Evolutionary conservation across 768 basidiomycete species (phyloP), one percentile per base, ranked within the genome.

Genomic region (Paxillus involutus): DNA sequence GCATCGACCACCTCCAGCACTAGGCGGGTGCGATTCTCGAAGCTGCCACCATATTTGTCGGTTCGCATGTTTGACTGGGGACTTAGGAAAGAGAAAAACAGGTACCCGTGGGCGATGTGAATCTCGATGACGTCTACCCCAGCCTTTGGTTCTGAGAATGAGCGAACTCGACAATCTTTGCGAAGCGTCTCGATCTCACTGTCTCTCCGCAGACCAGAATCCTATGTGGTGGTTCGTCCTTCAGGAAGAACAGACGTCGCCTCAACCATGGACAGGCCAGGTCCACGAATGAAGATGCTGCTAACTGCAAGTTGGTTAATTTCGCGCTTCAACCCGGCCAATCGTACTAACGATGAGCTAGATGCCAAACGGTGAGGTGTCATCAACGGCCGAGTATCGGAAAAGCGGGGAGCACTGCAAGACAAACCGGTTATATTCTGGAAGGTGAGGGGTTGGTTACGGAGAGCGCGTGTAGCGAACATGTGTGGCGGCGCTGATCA

Each of bases 31-130:
- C n/a, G n/a, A n/a, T n/a, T n/a, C n/a, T 88, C 85, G 53, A 88
- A 80, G 59, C n/a, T n/a, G n/a, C 88, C 88, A 0, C 87, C 87
- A 60, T 88, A 91, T 57, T 80, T 75, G 63, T 88, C 86, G 4
- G 79, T 84, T 17, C 86, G 78, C 57, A 80, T 78, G 73, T 88
- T 88, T 54, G 76, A 72, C 3, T 69, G 65, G 0, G 88, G 88
- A 52, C 81, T 84, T 45, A 82, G 46, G 71, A 90, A 91, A 16
- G 70, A 66, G 54, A 74, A 73, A n/a, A n/a, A n/a, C 16, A 86
- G 68, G 64, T 84, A 86, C 30, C 84, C 85, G 55, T 88, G 86
- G 4, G 82, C 85, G 53, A 73, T 76, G 61, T 88, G 85, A 36
- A 88, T 79, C 63, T 87, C 86, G 40, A 68, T 58, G n/a, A 65